A percentile compares a stretch with the other conserved stretches of the same genome.
phyloP scores from a whole-genome alignment of 75 land plant genomes.

The Larix kaempferi region DNA sequence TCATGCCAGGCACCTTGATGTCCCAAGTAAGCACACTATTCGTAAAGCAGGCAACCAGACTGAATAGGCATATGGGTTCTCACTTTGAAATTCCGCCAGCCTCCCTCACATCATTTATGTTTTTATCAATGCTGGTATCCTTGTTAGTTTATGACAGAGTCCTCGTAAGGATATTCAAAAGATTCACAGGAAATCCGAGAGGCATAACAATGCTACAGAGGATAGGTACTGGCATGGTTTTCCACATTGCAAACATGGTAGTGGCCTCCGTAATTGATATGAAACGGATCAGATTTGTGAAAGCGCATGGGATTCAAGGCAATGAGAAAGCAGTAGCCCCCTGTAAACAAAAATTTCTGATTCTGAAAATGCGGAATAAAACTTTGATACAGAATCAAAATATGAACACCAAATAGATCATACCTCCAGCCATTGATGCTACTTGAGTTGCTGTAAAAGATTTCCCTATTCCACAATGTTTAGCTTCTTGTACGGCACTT shows the following conservation, averaged over 20 bases:
- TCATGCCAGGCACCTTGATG: constrained; percentile 54
- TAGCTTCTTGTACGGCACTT: too few relatives aligned
- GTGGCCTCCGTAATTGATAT: constrained; percentile 34
- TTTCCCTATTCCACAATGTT: too few relatives aligned
- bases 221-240: constrained; percentile 40
- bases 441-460: too few relatives aligned
- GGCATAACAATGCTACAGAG: constrained; percentile 55
- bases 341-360: too few relatives aligned
- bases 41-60: constrained; percentile 67
- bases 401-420: too few relatives aligned
- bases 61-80: constrained; percentile 50
- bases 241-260: constrained; percentile 32
- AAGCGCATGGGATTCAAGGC: constrained; percentile 19
- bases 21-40: constrained; percentile 72
- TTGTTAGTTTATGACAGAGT: constrained; percentile 48
- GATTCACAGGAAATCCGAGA: constrained; percentile 37
- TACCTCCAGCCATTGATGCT: too few relatives aligned
- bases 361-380: too few relatives aligned
- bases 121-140: constrained; percentile 44
- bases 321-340: constrained; percentile 17
- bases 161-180: constrained; percentile 31
- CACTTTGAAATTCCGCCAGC: constrained; percentile 69
- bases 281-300: constrained; percentile 24
- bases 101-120: constrained; percentile 50
- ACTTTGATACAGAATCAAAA: too few relatives aligned